A percentile compares a stretch with the other conserved stretches of the same genome.
Conservation (phyloP, 176 grass and related monocot genomes). For the Rhynchospora tenuis region DNA sequence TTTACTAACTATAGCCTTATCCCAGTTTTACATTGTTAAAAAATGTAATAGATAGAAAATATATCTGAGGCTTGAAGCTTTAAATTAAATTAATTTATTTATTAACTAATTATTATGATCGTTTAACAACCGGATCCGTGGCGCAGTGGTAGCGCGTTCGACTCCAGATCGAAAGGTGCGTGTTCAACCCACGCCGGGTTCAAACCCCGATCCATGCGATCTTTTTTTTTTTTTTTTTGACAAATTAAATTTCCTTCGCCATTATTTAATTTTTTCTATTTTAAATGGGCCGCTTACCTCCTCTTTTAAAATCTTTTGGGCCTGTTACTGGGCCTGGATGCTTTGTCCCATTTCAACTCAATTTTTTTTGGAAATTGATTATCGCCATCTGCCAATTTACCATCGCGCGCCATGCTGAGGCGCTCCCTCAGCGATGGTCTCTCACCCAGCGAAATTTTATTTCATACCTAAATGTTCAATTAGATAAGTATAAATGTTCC, state of each 20-base stretch:
- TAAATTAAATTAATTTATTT: too few relatives aligned
- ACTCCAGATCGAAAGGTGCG: conserved; percentile 99
- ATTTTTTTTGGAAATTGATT: too few relatives aligned
- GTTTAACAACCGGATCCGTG: conserved; percentile 50
- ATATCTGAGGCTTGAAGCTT: too few relatives aligned
- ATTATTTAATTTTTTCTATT: neutral
- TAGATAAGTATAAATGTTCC: too few relatives aligned
- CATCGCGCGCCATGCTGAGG: too few relatives aligned
- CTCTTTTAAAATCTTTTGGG: neutral
- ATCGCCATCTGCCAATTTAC: too few relatives aligned
- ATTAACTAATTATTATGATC: neutral
- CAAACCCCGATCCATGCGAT: conserved; percentile 34
- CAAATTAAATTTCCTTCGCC: neutral
- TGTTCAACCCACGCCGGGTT: conserved; percentile 99
- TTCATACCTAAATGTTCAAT: too few relatives aligned
- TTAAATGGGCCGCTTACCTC: neutral
- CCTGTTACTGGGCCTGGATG: neutral
- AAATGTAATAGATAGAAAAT: neutral
- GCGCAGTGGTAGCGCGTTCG: conserved; percentile 99
- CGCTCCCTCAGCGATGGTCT: too few relatives aligned
- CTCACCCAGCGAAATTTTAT: too few relatives aligned
- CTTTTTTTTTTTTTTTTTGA: neutral
- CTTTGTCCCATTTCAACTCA: too few relatives aligned
- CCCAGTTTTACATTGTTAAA: neutral
- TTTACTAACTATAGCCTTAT: neutral